A percentile compares a stretch with the other conserved stretches of the same genome.
Evolutionary conservation across 2,329 filamentous ascomycete species (phyloP).

Genomic region (Trichoderma breve): DNA sequence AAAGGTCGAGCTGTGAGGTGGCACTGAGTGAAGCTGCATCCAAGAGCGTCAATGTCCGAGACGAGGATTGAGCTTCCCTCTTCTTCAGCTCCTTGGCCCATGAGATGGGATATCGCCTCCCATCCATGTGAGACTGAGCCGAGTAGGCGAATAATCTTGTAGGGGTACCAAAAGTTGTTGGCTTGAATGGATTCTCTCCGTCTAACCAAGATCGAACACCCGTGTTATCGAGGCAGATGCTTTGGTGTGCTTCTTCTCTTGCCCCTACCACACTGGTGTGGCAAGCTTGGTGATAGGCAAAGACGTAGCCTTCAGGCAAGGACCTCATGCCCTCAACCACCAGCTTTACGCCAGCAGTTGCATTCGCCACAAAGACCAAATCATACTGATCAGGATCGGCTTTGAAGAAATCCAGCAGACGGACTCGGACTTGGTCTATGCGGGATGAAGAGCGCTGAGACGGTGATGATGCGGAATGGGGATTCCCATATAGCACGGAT

Average conservation of each 20-base stretch:
- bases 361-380: slow-evolving; percentile 86
- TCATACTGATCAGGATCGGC: slow-evolving; percentile 82
- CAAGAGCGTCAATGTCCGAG: slow-evolving; percentile 63
- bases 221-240: slow-evolving; percentile 64
- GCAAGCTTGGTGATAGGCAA: slow-evolving; percentile 77
- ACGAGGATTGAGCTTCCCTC: slow-evolving; percentile 20
- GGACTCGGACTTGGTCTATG: slow-evolving; percentile 72
- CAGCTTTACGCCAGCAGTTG: slow-evolving; percentile 86
- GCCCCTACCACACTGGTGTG: slow-evolving; percentile 87
- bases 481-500: slow-evolving; percentile 79
- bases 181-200: slow-evolving; percentile 33
- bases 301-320: slow-evolving; percentile 69
- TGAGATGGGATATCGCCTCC: slow-evolving; percentile 66
- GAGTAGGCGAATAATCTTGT: slow-evolving; percentile 71
- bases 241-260: slow-evolving; percentile 65
- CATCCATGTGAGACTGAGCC: slow-evolving; percentile 91
- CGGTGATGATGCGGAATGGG: slow-evolving; percentile 80
- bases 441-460: slow-evolving; percentile 73
- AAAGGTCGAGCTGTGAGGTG: slow-evolving; percentile 72
- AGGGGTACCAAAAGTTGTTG: slow-evolving; percentile 24
- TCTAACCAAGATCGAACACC: slow-evolving; percentile 66
- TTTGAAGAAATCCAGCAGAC: slow-evolving; percentile 72
- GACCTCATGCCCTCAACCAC: slow-evolving; percentile 75
- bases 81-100: slow-evolving; percentile 59
- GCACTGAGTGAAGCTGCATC: slow-evolving; percentile 82